Conservation (phyloP, 1,284 basidiomycete genomes). For the Ustilago hordei region DNA sequence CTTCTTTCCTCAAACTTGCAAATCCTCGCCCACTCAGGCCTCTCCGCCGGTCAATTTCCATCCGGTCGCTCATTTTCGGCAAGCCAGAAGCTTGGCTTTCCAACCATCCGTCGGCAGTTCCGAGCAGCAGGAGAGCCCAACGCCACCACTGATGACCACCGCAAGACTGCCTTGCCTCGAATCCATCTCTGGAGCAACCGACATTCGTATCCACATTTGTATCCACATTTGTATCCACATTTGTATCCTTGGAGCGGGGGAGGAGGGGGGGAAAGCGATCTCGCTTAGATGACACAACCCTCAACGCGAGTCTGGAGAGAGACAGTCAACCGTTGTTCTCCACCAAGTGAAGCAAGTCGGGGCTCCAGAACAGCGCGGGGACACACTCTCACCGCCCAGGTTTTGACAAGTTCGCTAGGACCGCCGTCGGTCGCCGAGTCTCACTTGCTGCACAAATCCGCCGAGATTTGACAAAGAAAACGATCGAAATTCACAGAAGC, state of each 20-base stretch:
- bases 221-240: not conserved
- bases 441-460: slow-evolving; percentile 6
- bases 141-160: not conserved
- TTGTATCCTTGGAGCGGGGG: slow-evolving; percentile 6
- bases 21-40: not conserved
- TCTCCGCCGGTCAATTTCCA: slow-evolving; percentile 3
- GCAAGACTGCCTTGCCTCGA: not conserved
- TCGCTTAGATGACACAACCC: slow-evolving; percentile 19
- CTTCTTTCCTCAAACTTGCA: not conserved
- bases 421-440: slow-evolving; percentile 21
- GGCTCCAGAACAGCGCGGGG: slow-evolving; percentile 5
- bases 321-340: not conserved
- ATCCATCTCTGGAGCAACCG: slow-evolving; percentile 5
- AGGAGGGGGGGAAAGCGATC: not conserved
- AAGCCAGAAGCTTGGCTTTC: not conserved
- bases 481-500: not conserved
- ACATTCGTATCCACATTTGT: not conserved
- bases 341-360: not conserved
- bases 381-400: not conserved
- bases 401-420: slow-evolving; percentile 14
- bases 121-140: not conserved
- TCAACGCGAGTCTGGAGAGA: not conserved
- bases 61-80: not conserved
- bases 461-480: slow-evolving; percentile 5
- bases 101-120: not conserved